Conservation (phyloP, 1,284 basidiomycete genomes). For the Lentinula novae-zelandiae region DNA sequence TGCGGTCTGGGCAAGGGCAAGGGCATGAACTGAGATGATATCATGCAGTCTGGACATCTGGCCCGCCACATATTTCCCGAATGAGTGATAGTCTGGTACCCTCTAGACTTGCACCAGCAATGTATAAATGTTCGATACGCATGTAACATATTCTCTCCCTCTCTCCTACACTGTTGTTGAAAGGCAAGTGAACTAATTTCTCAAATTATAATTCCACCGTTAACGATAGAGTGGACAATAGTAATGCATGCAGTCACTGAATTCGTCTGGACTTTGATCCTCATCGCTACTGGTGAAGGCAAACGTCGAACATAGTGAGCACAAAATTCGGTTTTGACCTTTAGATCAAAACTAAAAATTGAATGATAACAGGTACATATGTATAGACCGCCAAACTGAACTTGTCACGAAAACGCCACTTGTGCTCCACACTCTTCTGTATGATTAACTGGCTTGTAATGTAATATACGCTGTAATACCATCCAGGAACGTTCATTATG, state of each 20-base stretch:
- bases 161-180: background rate
- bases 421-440: too few species aligned
- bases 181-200: background rate
- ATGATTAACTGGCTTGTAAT: background rate
- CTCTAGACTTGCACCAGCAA: background rate
- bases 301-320: constrained; percentile 5
- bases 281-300: constrained; percentile 9
- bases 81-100: background rate
- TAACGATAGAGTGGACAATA: background rate
- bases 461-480: background rate
- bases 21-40: background rate
- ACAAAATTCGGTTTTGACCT: too few species aligned
- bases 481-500: background rate
- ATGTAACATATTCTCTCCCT: background rate
- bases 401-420: too few species aligned
- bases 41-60: background rate
- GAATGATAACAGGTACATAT: too few species aligned
- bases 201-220: background rate
- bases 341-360: too few species aligned
- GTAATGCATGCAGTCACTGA: constrained; percentile 1
- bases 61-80: background rate
- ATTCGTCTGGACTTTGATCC: constrained; percentile 6
- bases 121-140: background rate
- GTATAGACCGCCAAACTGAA: too few species aligned
- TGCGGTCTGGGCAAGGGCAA: background rate